These are phyloP conservation scores for Penicillium sp. DNA, from an alignment of 2,329 filamentous ascomycete genomes.

Conservation along the genomic window DNA sequence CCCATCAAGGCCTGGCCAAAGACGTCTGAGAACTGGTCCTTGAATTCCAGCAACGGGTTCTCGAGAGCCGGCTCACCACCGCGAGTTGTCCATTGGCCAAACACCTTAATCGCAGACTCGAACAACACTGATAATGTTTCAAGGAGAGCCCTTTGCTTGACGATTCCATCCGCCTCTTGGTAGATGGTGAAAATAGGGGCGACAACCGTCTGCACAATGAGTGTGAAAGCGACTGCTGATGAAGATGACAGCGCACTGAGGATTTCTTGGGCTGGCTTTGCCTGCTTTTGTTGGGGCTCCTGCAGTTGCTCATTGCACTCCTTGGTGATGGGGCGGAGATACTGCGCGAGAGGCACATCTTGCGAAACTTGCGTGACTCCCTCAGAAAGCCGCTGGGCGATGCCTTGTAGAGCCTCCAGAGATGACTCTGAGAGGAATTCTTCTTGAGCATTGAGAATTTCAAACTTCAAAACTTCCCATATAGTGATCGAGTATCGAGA, in stretches of 20 bases:
- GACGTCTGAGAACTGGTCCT: slow-evolving; percentile 57
- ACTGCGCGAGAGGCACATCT: slow-evolving; percentile 54
- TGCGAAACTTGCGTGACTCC: slow-evolving; percentile 43
- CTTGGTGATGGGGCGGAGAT: slow-evolving; percentile 64
- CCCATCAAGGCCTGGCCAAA: slow-evolving; percentile 61
- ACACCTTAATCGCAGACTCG: slow-evolving; percentile 61
- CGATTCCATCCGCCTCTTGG: slow-evolving; percentile 63
- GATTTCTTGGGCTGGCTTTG: slow-evolving; percentile 66
- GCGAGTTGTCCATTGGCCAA: slow-evolving; percentile 58
- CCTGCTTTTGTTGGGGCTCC: slow-evolving; percentile 71
- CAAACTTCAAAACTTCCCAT: slow-evolving; percentile 72
- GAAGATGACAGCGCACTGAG: slow-evolving; percentile 60
- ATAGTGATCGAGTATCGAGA: slow-evolving; percentile 67
- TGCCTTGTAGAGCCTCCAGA: slow-evolving; percentile 57
- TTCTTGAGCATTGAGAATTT: slow-evolving; percentile 69
- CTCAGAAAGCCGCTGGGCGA: slow-evolving; percentile 60
- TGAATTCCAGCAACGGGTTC: slow-evolving; percentile 53
- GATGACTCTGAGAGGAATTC: slow-evolving; percentile 67
- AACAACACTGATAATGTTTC: slow-evolving; percentile 64
- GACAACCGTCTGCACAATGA: slow-evolving; percentile 60
- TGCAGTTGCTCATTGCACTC: slow-evolving; percentile 71
- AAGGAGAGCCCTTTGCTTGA: slow-evolving; percentile 65
- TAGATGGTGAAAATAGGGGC: slow-evolving; percentile 64
- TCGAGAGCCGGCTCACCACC: slow-evolving; percentile 41
- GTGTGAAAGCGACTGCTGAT: slow-evolving; percentile 58